Evolutionary conservation across 768 basidiomycete species (phyloP).

Genomic region (Suillus weaverae): DNA sequence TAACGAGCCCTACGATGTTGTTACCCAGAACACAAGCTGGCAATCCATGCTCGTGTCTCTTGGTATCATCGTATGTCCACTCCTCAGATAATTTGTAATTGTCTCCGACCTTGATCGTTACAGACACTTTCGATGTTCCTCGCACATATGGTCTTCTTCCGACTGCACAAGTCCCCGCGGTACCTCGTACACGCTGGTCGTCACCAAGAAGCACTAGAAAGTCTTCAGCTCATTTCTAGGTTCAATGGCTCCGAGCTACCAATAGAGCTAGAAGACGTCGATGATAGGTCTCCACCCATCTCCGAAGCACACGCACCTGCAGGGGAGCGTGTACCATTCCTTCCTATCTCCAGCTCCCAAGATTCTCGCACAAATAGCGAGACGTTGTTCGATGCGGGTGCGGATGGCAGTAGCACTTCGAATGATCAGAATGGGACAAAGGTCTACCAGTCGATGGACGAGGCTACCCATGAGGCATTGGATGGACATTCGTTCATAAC

Average conservation of each 20-base stretch:
- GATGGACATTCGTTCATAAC: constrained; percentile 25
- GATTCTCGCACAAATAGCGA: constrained; percentile 13
- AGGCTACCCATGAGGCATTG: constrained; percentile 28
- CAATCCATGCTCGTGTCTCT: constrained; percentile 76
- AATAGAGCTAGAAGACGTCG: constrained; percentile 72
- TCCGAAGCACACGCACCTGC: constrained; percentile 17
- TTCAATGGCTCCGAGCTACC: constrained; percentile 79
- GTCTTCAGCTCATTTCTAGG: constrained; percentile 78
- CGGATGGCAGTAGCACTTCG: constrained; percentile 15
- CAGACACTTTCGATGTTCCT: constrained; percentile 89
- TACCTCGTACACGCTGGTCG: constrained; percentile 90
- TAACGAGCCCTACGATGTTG: constrained; percentile 58
- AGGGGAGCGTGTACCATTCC: constrained; percentile 31
- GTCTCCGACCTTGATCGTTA: constrained; percentile 7
- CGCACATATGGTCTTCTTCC: constrained; percentile 86
- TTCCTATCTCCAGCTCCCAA: constrained; percentile 13
- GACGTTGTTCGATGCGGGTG: constrained; percentile 25
- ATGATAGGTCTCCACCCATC: constrained; percentile 37
- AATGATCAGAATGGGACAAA: constrained; percentile 24
- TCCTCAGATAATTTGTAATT: constrained; percentile 4
- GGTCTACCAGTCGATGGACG: constrained; percentile 30
- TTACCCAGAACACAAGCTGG: constrained; percentile 82
- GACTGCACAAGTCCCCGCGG: constrained; percentile 90
- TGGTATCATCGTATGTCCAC: constrained; percentile 72
- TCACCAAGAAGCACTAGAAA: constrained; percentile 79